Evolutionary conservation across 495 filamentous ascomycete species (phyloP), one percentile per base, ranked within the genome.

Genomic region (Penicillium nucicola): DNA sequence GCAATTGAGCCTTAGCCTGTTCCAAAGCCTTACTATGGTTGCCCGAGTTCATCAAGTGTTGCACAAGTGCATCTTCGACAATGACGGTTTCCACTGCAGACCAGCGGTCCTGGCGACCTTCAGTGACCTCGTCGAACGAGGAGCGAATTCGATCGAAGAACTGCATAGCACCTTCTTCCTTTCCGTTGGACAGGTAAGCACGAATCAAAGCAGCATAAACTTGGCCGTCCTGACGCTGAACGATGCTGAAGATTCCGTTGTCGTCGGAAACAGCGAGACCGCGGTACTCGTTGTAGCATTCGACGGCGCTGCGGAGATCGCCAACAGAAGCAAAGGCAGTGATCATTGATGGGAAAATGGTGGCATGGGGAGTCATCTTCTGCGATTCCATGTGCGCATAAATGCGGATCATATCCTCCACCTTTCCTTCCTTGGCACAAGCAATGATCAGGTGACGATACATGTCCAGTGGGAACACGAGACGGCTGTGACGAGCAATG

Each of bases 221-320:
- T 48, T 86, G 76, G 20, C 85, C 84, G 60, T 97, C 91, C 32
- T 88, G 78, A 14, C 92, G 84, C 46, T 87, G 78, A 31, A 84
- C 77, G 25, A 88, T 74, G n/a, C 77, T 78, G 47, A 84, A 76
- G 37, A 85, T 78, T 20, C 90, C 90, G 31, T 79, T 79, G 67
- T 96, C 87, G 57, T 93, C 79, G 22, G 84, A 84, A 52, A 93
- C 80, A 22, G 89, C 92, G 13, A 96, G 77, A 10, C 78, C 75
- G 61, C 88, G 90, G 77, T 97, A 98, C 67, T 92, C 90, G 56
- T 95, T 89, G 71, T 95, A 97, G 71, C 89, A 90, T 60, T 97
- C 93, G 10, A 96, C 85, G n/a, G 90, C 95, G 54, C 87, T 92
- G 59, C 77, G 75, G 32, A 97, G 76, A 59, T 98, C 90, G 13